Conservation (phyloP, 2,329 filamentous ascomycete genomes). For the Xylariaceae sp. region DNA sequence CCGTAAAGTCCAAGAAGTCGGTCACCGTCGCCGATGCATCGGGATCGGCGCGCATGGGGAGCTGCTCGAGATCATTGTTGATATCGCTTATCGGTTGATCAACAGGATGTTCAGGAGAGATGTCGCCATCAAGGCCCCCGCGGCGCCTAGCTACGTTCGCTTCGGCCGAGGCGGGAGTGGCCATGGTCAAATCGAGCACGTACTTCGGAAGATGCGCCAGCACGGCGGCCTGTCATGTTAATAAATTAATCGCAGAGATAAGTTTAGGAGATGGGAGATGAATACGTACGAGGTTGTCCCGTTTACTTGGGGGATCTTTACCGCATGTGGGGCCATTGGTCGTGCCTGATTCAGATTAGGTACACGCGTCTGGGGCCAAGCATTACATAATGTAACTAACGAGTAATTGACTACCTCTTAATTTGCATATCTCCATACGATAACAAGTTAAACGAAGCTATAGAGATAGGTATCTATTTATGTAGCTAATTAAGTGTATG, state of each 20-base stretch:
- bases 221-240: constrained; percentile 9
- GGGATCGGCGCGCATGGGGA: constrained; percentile 55
- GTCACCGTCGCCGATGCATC: constrained; percentile 67
- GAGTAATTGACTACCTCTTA: too few relatives aligned
- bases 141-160: constrained; percentile 21
- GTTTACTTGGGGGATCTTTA: background rate
- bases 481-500: too few relatives aligned
- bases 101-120: constrained; percentile 32
- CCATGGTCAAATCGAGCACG: constrained; percentile 17
- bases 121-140: constrained; percentile 27
- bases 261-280: background rate
- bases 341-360: too few relatives aligned
- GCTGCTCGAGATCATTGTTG: constrained; percentile 40
- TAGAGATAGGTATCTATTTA: too few relatives aligned
- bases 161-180: constrained; percentile 19
- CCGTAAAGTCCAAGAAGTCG: constrained; percentile 66
- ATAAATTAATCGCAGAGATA: background rate
- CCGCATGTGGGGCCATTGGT: too few relatives aligned
- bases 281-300: background rate
- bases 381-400: too few relatives aligned
- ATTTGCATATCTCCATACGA: too few relatives aligned
- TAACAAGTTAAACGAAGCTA: too few relatives aligned
- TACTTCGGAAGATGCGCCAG: background rate
- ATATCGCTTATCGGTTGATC: constrained; percentile 21
- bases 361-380: too few relatives aligned